phyloP scores from a whole-genome alignment of 495 filamentous ascomycete genomes.

The Hyaloscypha finlandica region DNA sequence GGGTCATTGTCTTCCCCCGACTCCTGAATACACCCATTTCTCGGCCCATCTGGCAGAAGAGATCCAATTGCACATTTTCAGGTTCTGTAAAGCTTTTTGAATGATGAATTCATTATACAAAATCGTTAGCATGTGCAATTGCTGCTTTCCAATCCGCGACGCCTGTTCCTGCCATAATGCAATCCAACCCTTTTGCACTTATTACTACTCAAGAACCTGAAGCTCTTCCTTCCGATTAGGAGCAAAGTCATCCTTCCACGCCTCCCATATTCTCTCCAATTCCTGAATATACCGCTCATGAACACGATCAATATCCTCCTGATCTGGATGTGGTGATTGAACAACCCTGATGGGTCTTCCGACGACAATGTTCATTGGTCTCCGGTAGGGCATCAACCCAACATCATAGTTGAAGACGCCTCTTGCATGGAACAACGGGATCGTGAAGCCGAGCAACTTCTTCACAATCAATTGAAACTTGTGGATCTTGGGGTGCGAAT shows the following conservation, averaged over 20 bases:
- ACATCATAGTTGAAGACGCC: slow-evolving; percentile 98
- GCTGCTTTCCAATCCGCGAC: background rate
- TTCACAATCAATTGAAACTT: slow-evolving; percentile 79
- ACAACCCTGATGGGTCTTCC: slow-evolving; percentile 75
- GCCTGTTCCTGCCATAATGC: slow-evolving; percentile 1
- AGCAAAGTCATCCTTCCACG: slow-evolving; percentile 86
- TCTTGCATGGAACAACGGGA: slow-evolving; percentile 85
- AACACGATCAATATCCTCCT: slow-evolving; percentile 74
- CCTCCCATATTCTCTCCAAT: slow-evolving; percentile 79
- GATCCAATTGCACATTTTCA: background rate
- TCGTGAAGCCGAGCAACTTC: slow-evolving; percentile 84
- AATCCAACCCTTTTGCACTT: background rate
- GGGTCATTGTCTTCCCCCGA: background rate
- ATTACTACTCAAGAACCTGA: slow-evolving; percentile 75
- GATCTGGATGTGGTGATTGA: slow-evolving; percentile 56
- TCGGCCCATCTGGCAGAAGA: background rate
- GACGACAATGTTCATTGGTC: slow-evolving; percentile 84
- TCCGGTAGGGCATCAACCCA: slow-evolving; percentile 89
- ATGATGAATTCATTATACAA: background rate
- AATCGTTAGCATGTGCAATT: background rate
- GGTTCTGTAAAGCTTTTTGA: background rate
- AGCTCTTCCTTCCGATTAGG: slow-evolving; percentile 70
- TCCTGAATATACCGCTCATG: slow-evolving; percentile 80
- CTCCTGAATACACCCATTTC: background rate
- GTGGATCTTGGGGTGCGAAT: slow-evolving; percentile 71